phyloP scores from a whole-genome alignment of 2,329 filamentous ascomycete species.

The Sclerotinia nivalis region DNA sequence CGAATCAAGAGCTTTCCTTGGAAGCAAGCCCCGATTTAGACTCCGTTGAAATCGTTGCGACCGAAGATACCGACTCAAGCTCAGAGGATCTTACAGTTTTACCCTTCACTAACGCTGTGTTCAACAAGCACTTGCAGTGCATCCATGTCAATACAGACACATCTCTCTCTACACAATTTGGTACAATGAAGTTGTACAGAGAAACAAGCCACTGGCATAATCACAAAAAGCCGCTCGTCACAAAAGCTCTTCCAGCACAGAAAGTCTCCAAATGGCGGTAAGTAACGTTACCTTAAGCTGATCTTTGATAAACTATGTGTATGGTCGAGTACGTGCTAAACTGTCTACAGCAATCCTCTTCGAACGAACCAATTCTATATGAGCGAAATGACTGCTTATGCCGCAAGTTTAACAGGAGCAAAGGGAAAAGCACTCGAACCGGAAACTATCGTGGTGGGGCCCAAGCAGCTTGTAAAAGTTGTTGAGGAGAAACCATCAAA shows the following conservation, averaged over 20 bases:
- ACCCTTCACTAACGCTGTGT: slow-evolving; percentile 50
- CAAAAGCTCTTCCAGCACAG: slow-evolving; percentile 46
- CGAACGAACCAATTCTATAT: slow-evolving; percentile 60
- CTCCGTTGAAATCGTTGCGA: slow-evolving; percentile 25
- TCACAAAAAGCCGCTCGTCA: slow-evolving; percentile 52
- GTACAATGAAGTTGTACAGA: slow-evolving; percentile 45
- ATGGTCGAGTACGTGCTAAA: not conserved
- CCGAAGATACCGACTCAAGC: slow-evolving; percentile 26
- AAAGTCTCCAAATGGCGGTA: slow-evolving; percentile 44
- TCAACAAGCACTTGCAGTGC: slow-evolving; percentile 49
- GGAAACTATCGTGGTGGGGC: slow-evolving; percentile 59
- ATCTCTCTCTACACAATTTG: slow-evolving; percentile 33
- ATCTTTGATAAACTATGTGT: not conserved
- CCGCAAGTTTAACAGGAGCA: slow-evolving; percentile 67
- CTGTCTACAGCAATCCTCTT: slow-evolving; percentile 36
- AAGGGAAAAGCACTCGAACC: slow-evolving; percentile 63
- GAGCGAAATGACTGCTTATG: slow-evolving; percentile 67
- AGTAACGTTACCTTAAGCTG: slow-evolving; percentile 21
- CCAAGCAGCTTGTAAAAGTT: slow-evolving; percentile 36
- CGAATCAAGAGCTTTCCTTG: slow-evolving; percentile 40
- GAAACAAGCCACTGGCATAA: slow-evolving; percentile 65
- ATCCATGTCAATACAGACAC: slow-evolving; percentile 45
- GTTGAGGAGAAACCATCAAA: slow-evolving; percentile 36
- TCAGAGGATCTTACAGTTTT: slow-evolving; percentile 42
- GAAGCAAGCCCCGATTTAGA: slow-evolving; percentile 32